Conservation (phyloP, 352 stramenopile genomes). For the Phytopythium oedochilum region DNA sequence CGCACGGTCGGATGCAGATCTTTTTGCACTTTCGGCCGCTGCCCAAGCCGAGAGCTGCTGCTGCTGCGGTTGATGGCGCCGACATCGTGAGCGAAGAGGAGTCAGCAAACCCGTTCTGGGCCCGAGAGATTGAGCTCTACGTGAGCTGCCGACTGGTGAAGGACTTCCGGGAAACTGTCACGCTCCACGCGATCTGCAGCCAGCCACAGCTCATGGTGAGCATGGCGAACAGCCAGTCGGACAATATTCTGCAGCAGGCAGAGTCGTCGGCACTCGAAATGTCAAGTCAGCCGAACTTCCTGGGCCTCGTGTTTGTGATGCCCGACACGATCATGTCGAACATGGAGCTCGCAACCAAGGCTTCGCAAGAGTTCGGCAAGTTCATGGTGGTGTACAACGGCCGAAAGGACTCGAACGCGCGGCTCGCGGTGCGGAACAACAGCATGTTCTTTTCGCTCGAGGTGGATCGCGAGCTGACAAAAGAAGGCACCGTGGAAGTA, state of each 20-base stretch:
- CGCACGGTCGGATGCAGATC: constrained; percentile 70
- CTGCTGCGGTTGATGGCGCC: constrained; percentile 1
- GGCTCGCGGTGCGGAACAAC: constrained; percentile 78
- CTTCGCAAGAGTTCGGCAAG: constrained; percentile 41
- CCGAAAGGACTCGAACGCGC: constrained; percentile 49
- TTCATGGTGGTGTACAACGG: constrained; percentile 80
- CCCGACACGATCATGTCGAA: constrained; percentile 56
- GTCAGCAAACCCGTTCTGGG: constrained; percentile 43
- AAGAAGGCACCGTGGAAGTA: constrained; percentile 34
- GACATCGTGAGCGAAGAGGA: constrained; percentile 10
- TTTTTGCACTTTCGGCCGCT: constrained; percentile 84
- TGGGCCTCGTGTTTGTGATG: constrained; percentile 79
- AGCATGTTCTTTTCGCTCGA: constrained; percentile 80
- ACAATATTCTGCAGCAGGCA: constrained; percentile 22
- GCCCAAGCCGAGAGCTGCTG: constrained; percentile 19
- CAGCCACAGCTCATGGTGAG: constrained; percentile 73
- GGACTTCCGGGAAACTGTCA: constrained; percentile 83
- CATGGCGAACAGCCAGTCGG: constrained; percentile 41
- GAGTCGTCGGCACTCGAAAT: constrained; percentile 19
- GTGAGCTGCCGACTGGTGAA: constrained; percentile 86
- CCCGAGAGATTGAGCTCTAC: constrained; percentile 85
- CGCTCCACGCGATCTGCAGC: constrained; percentile 73
- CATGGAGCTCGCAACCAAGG: constrained; percentile 19
- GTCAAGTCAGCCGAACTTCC: constrained; percentile 63
- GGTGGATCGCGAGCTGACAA: constrained; percentile 44